Evolutionary conservation across 345 rosid genomes (phyloP).

Genomic region (Salix viminalis): DNA sequence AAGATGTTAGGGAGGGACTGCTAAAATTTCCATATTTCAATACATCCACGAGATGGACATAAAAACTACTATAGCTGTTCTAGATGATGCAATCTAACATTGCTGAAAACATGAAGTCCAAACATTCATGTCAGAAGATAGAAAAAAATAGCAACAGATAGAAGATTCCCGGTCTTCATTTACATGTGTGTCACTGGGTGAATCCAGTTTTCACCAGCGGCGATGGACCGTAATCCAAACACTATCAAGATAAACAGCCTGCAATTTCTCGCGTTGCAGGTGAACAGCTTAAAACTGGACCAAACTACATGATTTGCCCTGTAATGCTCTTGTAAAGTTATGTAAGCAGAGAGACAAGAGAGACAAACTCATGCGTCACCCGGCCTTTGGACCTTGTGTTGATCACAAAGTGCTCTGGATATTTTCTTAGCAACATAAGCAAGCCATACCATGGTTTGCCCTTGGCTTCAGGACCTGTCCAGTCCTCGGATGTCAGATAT

Average conservation of each 20-base stretch:
- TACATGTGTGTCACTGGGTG: neutral
- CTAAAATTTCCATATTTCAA: neutral
- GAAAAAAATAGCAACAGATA: neutral
- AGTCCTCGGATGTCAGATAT: constrained; percentile 79
- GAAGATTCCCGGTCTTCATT: neutral
- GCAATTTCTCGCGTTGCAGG: neutral
- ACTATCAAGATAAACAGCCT: neutral
- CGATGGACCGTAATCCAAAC: neutral
- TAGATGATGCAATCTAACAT: neutral
- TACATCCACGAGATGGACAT: neutral
- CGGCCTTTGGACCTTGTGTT: constrained; percentile 82
- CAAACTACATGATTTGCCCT: neutral
- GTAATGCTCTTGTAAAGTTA: constrained; percentile 11
- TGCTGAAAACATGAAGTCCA: neutral
- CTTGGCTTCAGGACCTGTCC: constrained; percentile 67
- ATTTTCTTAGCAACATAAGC: constrained; percentile 78
- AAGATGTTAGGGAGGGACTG: neutral
- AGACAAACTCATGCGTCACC: constrained; percentile 75
- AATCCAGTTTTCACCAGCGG: neutral
- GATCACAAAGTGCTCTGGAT: constrained; percentile 95
- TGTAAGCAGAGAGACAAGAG: constrained; percentile 83
- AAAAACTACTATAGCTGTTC: neutral
- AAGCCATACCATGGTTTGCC: constrained; percentile 91
- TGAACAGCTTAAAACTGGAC: neutral
- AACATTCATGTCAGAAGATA: neutral